Evolutionary conservation across 768 basidiomycete species (phyloP).

Genomic region (Cystofilobasidium ferigula): DNA sequence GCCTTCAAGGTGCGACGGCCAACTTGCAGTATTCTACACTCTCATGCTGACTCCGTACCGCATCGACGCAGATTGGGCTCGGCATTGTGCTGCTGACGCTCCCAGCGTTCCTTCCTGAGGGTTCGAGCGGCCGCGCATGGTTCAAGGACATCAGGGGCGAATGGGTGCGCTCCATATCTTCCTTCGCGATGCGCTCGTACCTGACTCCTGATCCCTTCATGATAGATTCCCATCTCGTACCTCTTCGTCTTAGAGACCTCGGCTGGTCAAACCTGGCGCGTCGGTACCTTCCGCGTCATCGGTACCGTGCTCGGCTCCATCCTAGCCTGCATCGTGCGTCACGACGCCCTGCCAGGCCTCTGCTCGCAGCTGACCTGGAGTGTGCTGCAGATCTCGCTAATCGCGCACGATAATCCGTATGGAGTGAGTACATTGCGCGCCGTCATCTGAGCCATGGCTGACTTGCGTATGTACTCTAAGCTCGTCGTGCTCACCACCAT

Average conservation of each 20-base stretch:
- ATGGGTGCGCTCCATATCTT: conserved; percentile 32
- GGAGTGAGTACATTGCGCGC: conserved; percentile 17
- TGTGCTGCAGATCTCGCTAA: conserved; percentile 31
- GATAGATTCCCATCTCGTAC: conserved; percentile 20
- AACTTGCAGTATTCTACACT: not conserved
- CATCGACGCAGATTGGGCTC: conserved; percentile 26
- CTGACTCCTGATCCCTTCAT: too few species aligned
- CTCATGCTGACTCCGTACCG: not conserved
- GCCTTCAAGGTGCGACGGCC: conserved; percentile 12
- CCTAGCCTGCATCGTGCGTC: conserved; percentile 34
- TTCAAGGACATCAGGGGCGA: conserved; percentile 32
- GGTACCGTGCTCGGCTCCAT: conserved; percentile 37
- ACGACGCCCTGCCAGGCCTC: not conserved
- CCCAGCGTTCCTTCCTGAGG: conserved; percentile 33
- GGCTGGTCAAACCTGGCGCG: conserved; percentile 36
- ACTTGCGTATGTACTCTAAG: not conserved
- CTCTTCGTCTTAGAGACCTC: conserved; percentile 32
- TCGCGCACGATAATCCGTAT: conserved; percentile 34
- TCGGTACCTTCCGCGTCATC: conserved; percentile 34
- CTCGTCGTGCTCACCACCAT: conserved; percentile 34
- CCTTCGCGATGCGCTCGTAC: not conserved
- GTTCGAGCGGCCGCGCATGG: conserved; percentile 29
- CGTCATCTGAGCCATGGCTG: too few species aligned
- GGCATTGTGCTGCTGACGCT: conserved; percentile 36
- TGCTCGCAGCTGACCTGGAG: not conserved